These are phyloP conservation scores for Brettanomyces anomalus DNA, from an alignment of 805 yeast species.

Conservation along the genomic window DNA sequence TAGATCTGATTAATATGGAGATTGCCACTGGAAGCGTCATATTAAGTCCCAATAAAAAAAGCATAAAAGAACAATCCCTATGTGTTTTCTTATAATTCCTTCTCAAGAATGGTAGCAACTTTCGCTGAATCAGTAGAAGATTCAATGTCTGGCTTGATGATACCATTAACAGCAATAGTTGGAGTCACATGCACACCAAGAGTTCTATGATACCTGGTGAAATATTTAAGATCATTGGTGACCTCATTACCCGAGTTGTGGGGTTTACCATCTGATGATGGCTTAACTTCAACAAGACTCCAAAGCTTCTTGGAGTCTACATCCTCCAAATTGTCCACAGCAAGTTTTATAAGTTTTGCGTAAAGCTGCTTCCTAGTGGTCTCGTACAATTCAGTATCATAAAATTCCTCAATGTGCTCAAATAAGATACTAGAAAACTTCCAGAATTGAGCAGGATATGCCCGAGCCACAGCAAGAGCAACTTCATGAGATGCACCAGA, in stretches of 20 bases:
- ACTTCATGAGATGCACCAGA: constrained; percentile 64
- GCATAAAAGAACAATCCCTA: no score
- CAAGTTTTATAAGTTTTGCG: constrained; percentile 41
- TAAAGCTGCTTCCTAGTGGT: constrained; percentile 49
- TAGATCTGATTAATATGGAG: no score
- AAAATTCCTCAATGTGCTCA: constrained; percentile 43
- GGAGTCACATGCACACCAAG: constrained; percentile 83
- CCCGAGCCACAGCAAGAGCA: constrained; percentile 55
- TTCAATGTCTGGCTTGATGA: constrained; percentile 46
- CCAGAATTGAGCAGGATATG: constrained; percentile 48
- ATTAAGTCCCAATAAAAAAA: no score
- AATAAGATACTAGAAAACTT: constrained; percentile 48
- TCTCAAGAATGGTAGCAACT: constrained; percentile 31
- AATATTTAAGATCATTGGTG: constrained; percentile 60
- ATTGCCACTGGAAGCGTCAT: no score
- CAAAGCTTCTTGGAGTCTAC: constrained; percentile 23
- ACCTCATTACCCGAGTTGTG: constrained; percentile 51
- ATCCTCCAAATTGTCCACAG: constrained; percentile 28
- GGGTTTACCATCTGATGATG: constrained; percentile 23
- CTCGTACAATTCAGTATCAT: constrained; percentile 50
- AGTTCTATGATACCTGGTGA: constrained; percentile 64
- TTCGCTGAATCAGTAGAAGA: constrained; percentile 49
- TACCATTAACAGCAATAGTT: constrained; percentile 64
- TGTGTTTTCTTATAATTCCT: constrained; percentile 14
- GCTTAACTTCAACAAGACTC: constrained; percentile 26